phyloP scores from a whole-genome alignment of 805 yeast species.

The Pichia kluyveri region DNA sequence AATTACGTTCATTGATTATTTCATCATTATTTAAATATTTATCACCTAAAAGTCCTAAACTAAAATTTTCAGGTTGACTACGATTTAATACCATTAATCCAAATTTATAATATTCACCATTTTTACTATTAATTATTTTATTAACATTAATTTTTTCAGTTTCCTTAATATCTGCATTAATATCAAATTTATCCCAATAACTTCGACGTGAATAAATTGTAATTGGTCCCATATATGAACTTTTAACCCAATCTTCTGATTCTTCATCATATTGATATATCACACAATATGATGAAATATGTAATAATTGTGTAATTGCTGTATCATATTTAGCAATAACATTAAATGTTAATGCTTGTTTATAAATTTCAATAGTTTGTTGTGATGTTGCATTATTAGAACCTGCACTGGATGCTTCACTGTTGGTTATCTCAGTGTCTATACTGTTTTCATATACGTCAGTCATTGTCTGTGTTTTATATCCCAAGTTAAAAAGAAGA shows the following conservation, averaged over 20 bases:
- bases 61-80: constrained; percentile 58
- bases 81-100: constrained; percentile 67
- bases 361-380: constrained; percentile 49
- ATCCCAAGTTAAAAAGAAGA: neutral
- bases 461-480: neutral
- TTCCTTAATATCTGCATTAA: constrained; percentile 1
- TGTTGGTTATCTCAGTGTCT: constrained; percentile 3
- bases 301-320: constrained; percentile 54
- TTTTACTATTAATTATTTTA: constrained; percentile 25
- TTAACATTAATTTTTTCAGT: constrained; percentile 9
- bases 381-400: constrained; percentile 11
- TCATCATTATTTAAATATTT: constrained; percentile 27
- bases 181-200: constrained; percentile 1
- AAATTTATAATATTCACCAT: constrained; percentile 40
- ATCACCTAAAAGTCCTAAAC: constrained; percentile 58
- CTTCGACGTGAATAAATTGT: constrained; percentile 38
- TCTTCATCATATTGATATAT: constrained; percentile 52
- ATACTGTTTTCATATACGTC: neutral
- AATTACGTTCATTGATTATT: constrained; percentile 26
- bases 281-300: constrained; percentile 64
- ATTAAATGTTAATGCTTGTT: constrained; percentile 62
- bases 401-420: constrained; percentile 30
- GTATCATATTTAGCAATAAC: constrained; percentile 76
- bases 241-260: constrained; percentile 56
- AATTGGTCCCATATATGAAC: constrained; percentile 62